phyloP scores from a whole-genome alignment of 1,284 basidiomycete species.

The Inonotus obliquus region DNA sequence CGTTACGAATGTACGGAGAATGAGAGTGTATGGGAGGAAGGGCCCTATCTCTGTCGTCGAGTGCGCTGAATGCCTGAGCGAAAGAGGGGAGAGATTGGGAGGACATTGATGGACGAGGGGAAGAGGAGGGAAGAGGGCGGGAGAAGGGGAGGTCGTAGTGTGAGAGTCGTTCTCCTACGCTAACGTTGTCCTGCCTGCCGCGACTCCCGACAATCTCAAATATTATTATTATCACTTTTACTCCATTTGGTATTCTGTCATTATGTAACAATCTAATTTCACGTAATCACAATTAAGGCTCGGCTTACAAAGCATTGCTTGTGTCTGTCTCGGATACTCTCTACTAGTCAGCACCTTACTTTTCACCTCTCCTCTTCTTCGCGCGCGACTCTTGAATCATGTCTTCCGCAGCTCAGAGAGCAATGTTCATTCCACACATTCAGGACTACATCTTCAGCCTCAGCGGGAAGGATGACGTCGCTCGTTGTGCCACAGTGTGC shows the following conservation, averaged over 20 bases:
- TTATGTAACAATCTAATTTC: too few relatives aligned
- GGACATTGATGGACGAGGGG: neutral
- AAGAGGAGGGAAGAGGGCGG: neutral
- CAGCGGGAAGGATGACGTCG: neutral
- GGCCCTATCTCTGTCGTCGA: constrained; percentile 8
- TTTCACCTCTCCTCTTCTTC: too few relatives aligned
- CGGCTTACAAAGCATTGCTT: too few relatives aligned
- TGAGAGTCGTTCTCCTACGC: neutral
- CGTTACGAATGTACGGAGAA: neutral
- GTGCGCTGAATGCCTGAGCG: constrained; percentile 19
- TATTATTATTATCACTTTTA: too few relatives aligned
- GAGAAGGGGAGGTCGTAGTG: neutral
- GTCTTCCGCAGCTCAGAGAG: neutral
- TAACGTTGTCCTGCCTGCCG: too few relatives aligned
- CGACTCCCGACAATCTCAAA: neutral
- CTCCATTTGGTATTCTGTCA: too few relatives aligned
- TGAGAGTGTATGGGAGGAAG: neutral
- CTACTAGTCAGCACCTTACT: too few relatives aligned
- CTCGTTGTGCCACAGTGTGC: neutral
- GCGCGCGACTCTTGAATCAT: neutral
- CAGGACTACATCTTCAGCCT: neutral
- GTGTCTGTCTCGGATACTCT: too few relatives aligned
- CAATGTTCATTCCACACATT: neutral
- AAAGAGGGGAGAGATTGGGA: constrained; percentile 17
- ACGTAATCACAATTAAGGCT: too few relatives aligned